A percentile compares a stretch with the other conserved stretches of the same genome.
phyloP scores from a whole-genome alignment of 2,329 filamentous ascomycete genomes.

The Fusarium sulawesiense region DNA sequence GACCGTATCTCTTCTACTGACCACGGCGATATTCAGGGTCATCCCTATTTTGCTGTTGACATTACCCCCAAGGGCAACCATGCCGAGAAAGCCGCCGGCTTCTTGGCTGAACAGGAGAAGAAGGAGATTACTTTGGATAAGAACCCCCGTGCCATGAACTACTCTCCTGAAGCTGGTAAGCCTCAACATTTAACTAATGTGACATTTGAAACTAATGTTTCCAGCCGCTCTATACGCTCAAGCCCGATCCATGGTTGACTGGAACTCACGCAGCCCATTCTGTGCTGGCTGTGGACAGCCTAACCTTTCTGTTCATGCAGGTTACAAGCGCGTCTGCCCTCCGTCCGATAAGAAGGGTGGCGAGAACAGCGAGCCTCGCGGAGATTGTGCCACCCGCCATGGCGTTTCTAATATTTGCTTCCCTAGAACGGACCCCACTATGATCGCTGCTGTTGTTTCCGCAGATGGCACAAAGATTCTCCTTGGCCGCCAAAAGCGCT shows the following conservation, averaged over 20 bases:
- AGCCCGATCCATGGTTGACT: conserved; percentile 88
- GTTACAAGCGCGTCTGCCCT: conserved; percentile 84
- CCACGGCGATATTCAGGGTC: conserved; percentile 79
- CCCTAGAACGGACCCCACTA: conserved; percentile 91
- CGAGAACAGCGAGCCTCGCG: conserved; percentile 63
- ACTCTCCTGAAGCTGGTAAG: conserved; percentile 71
- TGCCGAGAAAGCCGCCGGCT: conserved; percentile 69
- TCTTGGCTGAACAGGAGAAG: conserved; percentile 55
- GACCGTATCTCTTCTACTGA: conserved; percentile 44
- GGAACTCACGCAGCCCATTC: conserved; percentile 93
- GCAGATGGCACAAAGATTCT: conserved; percentile 81
- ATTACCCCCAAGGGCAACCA: conserved; percentile 77
- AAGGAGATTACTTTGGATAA: conserved; percentile 74
- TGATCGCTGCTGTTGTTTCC: conserved; percentile 93
- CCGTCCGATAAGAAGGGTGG: conserved; percentile 70
- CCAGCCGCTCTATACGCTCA: conserved; percentile 91
- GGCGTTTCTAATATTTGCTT: conserved; percentile 92
- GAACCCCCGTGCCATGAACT: conserved; percentile 71
- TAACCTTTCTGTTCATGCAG: conserved; percentile 82
- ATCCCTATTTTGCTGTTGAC: conserved; percentile 90
- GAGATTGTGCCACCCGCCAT: conserved; percentile 81
- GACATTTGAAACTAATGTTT: conserved; percentile 19
- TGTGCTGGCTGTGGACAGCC: conserved; percentile 88
- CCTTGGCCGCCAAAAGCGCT: conserved; percentile 86
- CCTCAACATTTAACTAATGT: background rate